Evolutionary conservation across 202 grass and related monocot species (phyloP).

Genomic region (Schoenoplectus tabernaemontani): DNA sequence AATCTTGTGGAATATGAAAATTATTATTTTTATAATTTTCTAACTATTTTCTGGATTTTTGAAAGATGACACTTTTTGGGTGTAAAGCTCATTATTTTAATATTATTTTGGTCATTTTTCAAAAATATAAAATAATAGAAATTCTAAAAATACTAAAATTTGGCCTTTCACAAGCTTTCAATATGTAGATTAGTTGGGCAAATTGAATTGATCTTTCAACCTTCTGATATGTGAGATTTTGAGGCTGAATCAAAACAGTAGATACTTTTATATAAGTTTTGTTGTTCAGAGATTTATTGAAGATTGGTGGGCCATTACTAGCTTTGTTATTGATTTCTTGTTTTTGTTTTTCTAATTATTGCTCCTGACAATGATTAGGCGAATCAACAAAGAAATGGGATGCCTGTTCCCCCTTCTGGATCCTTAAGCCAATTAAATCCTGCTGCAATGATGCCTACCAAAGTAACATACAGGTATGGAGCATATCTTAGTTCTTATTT

Average conservation of each 20-base stretch:
- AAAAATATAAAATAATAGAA: too few species aligned
- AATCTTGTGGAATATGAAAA: too few species aligned
- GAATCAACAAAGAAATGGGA: conserved; percentile 48
- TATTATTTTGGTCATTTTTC: too few species aligned
- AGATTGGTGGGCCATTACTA: background rate
- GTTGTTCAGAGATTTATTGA: background rate
- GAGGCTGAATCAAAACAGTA: too few species aligned
- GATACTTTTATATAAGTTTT: too few species aligned
- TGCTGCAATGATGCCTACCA: conserved; percentile 48
- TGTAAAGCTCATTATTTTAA: too few species aligned
- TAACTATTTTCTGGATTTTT: background rate
- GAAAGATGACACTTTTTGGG: background rate
- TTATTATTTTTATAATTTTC: too few species aligned
- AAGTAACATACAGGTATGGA: conserved; percentile 82
- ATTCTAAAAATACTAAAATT: too few species aligned
- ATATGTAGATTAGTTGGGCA: too few species aligned
- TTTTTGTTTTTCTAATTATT: conserved; percentile 13
- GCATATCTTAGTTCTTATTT: background rate
- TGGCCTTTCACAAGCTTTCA: too few species aligned
- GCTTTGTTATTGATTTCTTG: background rate
- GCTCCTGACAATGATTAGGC: conserved; percentile 18
- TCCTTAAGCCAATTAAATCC: conserved; percentile 33
- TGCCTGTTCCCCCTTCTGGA: conserved; percentile 33
- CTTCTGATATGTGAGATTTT: too few species aligned
- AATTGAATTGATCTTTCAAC: too few species aligned